Percentiles rank a stretch among this genome's conserved stretches.
Conservation (phyloP, 2,329 filamentous ascomycete genomes). For the Diaporthe velutina region DNA sequence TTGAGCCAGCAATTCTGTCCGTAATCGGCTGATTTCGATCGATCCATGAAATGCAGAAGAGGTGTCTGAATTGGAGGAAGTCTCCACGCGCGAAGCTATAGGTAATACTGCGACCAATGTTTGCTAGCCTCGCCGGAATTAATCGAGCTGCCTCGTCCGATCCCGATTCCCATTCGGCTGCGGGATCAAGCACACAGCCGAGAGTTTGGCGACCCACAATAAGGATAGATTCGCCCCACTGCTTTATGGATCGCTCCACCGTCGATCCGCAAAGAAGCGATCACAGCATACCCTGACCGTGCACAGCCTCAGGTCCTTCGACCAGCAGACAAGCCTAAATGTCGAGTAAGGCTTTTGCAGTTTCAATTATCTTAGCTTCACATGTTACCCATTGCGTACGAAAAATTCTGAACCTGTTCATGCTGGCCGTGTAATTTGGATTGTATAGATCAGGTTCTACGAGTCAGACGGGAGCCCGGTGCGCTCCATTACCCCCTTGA, state of each 20-base stretch:
- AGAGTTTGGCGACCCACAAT: background rate
- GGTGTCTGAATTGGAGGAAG: background rate
- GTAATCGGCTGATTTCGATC: background rate
- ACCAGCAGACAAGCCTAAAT: background rate
- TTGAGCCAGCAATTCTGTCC: background rate
- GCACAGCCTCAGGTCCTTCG: background rate
- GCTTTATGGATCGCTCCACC: background rate
- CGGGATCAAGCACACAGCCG: background rate
- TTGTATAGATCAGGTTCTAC: background rate
- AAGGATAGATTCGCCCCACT: background rate
- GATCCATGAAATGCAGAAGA: background rate
- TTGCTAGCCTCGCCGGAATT: background rate
- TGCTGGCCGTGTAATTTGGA: background rate
- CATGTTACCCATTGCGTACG: background rate
- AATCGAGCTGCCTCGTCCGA: background rate
- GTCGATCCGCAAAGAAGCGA: background rate
- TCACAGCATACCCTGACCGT: background rate
- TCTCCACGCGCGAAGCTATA: background rate
- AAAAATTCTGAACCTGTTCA: background rate
- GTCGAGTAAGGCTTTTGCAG: background rate
- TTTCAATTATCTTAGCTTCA: background rate
- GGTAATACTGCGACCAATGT: background rate
- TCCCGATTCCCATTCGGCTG: background rate
- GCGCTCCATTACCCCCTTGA: background rate
- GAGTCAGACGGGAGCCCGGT: background rate